Percentiles rank a stretch among this genome's conserved stretches.
Evolutionary conservation across 116 monocot genomes (phyloP).

Genomic region (Phalaenopsis hybrid): DNA sequence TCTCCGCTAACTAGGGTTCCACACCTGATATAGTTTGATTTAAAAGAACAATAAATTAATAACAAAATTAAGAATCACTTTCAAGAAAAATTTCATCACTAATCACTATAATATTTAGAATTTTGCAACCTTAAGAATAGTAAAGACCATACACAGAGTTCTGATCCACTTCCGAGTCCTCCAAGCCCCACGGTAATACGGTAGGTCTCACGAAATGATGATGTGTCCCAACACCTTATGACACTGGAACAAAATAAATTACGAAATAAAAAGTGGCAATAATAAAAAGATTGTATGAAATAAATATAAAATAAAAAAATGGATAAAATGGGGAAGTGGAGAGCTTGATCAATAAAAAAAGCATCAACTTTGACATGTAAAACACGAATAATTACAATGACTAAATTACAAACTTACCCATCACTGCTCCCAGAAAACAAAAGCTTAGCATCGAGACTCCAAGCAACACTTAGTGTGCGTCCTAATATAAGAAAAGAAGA

Average conservation of each 20-base stretch:
- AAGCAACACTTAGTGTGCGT: conserved; percentile 69
- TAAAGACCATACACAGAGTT: conserved; percentile 92
- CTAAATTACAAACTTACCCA: conserved; percentile 56
- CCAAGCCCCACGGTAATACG: conserved; percentile 94
- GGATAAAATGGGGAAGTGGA: neutral
- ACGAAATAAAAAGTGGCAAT: neutral
- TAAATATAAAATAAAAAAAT: neutral
- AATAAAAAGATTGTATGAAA: neutral
- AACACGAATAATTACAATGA: neutral
- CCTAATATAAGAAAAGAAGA: conserved; percentile 39
- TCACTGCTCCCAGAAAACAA: conserved; percentile 93
- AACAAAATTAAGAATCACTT: neutral
- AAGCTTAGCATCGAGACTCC: conserved; percentile 74
- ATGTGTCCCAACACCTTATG: conserved; percentile 84
- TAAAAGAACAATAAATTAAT: neutral
- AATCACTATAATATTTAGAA: neutral
- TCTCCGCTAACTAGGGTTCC: conserved; percentile 94
- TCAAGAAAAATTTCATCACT: neutral
- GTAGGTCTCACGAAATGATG: conserved; percentile 57
- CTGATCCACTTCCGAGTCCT: conserved; percentile 53
- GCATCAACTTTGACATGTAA: neutral
- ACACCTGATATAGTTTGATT: conserved; percentile 31
- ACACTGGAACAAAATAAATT: conserved; percentile 40
- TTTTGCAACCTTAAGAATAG: conserved; percentile 67
- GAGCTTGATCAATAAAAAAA: neutral